phyloP scores from a whole-genome alignment of 192 early-diverging fungal genomes.

The Coemansia sp. region DNA sequence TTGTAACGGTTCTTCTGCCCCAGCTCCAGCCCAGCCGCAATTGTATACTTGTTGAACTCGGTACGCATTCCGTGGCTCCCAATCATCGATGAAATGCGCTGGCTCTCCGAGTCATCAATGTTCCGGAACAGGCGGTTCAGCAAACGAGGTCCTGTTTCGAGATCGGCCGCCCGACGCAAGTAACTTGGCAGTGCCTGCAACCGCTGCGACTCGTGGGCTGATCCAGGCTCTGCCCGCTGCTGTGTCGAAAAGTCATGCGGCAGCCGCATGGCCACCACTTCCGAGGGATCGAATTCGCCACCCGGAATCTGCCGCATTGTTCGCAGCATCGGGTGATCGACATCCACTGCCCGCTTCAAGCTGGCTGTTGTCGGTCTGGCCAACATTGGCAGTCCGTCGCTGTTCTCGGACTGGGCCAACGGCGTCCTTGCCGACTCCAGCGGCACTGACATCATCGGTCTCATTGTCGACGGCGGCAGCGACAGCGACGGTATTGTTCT shows the following conservation, averaged over 20 bases:
- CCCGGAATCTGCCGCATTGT: slow-evolving; percentile 50
- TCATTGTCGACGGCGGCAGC: background rate
- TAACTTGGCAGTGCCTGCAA: slow-evolving; percentile 25
- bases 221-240: background rate
- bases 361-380: background rate
- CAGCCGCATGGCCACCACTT: slow-evolving; percentile 39
- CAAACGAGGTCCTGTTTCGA: slow-evolving; percentile 25
- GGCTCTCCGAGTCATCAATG: slow-evolving; percentile 67
- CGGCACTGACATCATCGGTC: background rate
- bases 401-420: background rate
- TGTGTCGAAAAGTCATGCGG: slow-evolving; percentile 24
- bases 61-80: slow-evolving; percentile 50
- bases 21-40: slow-evolving; percentile 67
- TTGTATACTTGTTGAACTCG: slow-evolving; percentile 62
- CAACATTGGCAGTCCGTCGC: background rate
- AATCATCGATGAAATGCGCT: slow-evolving; percentile 70
- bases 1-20: slow-evolving; percentile 80
- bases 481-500: background rate
- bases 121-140: slow-evolving; percentile 48
- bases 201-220: slow-evolving; percentile 19
- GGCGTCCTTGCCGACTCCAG: background rate
- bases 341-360: slow-evolving; percentile 13
- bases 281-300: slow-evolving; percentile 31
- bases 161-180: slow-evolving; percentile 29
- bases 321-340: slow-evolving; percentile 47